Base-by-base conservation (phyloP, 1,284 basidiomycete species). In the Pterula multifida region DNA sequence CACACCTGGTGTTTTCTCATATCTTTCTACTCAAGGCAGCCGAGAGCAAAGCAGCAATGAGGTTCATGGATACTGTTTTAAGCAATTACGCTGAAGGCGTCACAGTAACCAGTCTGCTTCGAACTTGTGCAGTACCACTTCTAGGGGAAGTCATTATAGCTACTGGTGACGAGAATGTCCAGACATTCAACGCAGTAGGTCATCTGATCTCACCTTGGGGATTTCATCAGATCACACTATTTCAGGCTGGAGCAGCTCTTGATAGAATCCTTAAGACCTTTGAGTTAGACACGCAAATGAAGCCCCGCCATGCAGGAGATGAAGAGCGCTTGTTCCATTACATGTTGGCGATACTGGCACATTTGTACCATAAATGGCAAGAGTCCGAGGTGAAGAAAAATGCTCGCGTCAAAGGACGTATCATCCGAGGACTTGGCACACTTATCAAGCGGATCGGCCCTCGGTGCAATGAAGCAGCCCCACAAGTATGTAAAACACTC, bases 341-440 rank as follows among this genome's bases (percentile, higher is more conserved):
- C 57, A 83, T 93, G 68, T 74, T 94, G 4, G 91, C 88, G 3
- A 72, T 94, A 49, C 81, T 95, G 19, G 80, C 86, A 0, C 71
- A 81, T 52, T 73, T 94, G 58, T 92, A 85, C 54, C 88, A 92
- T 36, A 79, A 84, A 64, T 65, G 96, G 44, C 88, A 90, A 60
- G 90, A 90, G 54, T 71, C 85, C 2, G 76, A 81, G 12, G 85
- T 85, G 1, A 90, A 85, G 61, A 82, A 84, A 55, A 69, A 81
- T 0, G 67, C 78, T 0, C 66, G 69, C 11, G 69, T 71, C 28
- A 94, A 94, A 61, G 73, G 75, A 50, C 81, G 79, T 58, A 84
- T 93, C 49, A 68, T 95, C 32, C 76, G 87, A 36, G 87, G 91
- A 55, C 68, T 97, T 22, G 90, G 88, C 3, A 76, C 72, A 1